A percentile compares a stretch with the other conserved stretches of the same genome.
Conservation (phyloP, 805 yeast genomes). For the Blastobotrys robertii region DNA sequence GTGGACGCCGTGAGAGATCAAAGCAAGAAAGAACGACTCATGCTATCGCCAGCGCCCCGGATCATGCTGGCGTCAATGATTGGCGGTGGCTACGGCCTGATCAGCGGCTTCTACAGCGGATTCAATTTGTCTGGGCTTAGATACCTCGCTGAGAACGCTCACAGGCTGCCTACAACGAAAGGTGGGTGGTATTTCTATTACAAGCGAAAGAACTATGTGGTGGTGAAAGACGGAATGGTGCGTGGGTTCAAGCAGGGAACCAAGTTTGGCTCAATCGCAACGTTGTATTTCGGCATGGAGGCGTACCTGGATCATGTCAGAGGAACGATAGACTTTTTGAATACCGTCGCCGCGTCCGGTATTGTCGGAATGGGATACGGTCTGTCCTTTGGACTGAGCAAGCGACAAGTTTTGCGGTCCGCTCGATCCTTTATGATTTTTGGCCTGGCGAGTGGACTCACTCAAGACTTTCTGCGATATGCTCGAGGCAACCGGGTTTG, state of each 20-base stretch:
- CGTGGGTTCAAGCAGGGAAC: slow-evolving; percentile 36
- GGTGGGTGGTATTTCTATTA: slow-evolving; percentile 89
- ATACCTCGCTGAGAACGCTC: slow-evolving; percentile 73
- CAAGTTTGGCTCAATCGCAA: slow-evolving; percentile 37
- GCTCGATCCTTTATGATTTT: slow-evolving; percentile 42
- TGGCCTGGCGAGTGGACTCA: slow-evolving; percentile 53
- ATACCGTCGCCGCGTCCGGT: slow-evolving; percentile 51
- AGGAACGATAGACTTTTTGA: slow-evolving; percentile 48
- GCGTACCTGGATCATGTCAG: slow-evolving; percentile 46
- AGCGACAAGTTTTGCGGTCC: slow-evolving; percentile 24
- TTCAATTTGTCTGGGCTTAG: slow-evolving; percentile 44
- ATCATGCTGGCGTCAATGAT: slow-evolving; percentile 9
- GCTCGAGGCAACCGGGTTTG: slow-evolving; percentile 55
- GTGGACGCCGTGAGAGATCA: too few relatives aligned
- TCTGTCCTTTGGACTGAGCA: slow-evolving; percentile 26
- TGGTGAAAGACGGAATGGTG: slow-evolving; percentile 46
- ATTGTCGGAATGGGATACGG: slow-evolving; percentile 46
- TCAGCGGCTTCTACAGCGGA: slow-evolving; percentile 50
- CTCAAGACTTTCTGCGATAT: slow-evolving; percentile 55
- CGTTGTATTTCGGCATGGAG: slow-evolving; percentile 50
- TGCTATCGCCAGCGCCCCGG: slow-evolving; percentile 11
- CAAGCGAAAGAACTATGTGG: slow-evolving; percentile 69
- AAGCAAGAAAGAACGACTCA: slow-evolving; percentile 8
- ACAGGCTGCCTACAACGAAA: slow-evolving; percentile 62
- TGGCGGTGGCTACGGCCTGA: slow-evolving; percentile 20